phyloP scores from a whole-genome alignment of 306 rosid species.

The Quercus aquifolioides region DNA sequence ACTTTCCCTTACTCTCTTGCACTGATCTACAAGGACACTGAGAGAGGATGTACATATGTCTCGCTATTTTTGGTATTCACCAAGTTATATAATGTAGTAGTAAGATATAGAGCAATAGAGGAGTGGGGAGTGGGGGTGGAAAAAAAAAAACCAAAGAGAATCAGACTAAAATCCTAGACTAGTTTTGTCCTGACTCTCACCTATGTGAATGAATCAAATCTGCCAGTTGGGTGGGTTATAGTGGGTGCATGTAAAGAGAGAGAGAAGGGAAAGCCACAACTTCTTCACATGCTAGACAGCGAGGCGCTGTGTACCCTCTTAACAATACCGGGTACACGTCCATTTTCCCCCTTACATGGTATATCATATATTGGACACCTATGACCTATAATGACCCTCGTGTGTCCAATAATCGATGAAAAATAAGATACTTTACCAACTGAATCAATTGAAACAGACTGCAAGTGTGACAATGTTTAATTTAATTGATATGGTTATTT shows the following conservation, averaged over 20 bases:
- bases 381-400: conserved; percentile 7
- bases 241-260: conserved; percentile 43
- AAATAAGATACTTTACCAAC: too few species aligned
- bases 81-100: conserved; percentile 24
- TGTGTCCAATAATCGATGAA: too few species aligned
- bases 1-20: background rate
- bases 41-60: conserved; percentile 19
- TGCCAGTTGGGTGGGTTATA: conserved; percentile 51
- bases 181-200: conserved; percentile 56
- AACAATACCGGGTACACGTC: conserved; percentile 61
- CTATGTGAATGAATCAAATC: conserved; percentile 41
- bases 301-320: conserved; percentile 60
- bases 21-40: conserved; percentile 17
- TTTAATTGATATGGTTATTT: background rate
- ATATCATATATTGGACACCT: conserved; percentile 42
- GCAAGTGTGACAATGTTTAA: conserved; percentile 9
- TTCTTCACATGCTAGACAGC: conserved; percentile 86
- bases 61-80: conserved; percentile 19
- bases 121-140: conserved; percentile 25
- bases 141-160: conserved; percentile 38
- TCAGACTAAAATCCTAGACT: conserved; percentile 43
- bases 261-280: conserved; percentile 28
- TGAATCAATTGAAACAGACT: too few species aligned
- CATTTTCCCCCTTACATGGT: conserved; percentile 40
- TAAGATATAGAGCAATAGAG: background rate